Conservation (phyloP, 2,329 filamentous ascomycete species). For the Chaetomium strumarium region DNA sequence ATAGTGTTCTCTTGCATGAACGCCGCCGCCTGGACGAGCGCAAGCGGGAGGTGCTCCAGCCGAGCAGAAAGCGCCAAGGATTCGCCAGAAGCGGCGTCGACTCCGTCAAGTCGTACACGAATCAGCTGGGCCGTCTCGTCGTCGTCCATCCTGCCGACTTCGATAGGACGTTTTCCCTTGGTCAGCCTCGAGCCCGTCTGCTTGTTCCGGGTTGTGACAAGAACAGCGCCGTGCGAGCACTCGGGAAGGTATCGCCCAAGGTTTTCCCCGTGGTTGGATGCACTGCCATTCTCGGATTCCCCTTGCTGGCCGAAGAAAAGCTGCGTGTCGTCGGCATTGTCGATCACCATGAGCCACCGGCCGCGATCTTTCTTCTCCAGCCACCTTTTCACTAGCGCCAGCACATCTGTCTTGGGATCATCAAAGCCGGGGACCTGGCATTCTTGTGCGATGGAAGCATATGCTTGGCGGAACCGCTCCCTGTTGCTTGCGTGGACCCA, state of each 20-base stretch:
- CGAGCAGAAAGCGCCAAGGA: not conserved
- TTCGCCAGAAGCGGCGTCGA: not conserved
- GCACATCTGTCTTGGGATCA: constrained; percentile 22
- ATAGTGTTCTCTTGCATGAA: constrained; percentile 31
- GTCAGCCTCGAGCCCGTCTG: not conserved
- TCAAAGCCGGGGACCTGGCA: constrained; percentile 24
- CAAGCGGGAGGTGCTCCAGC: constrained; percentile 29
- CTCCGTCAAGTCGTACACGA: not conserved
- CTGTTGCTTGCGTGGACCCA: constrained; percentile 32
- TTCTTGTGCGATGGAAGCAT: constrained; percentile 24
- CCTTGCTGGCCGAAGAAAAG: not conserved
- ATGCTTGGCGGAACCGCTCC: constrained; percentile 28
- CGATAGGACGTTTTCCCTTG: not conserved
- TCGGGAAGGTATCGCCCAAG: not conserved
- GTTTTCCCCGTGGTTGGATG: no score
- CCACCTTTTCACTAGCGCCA: constrained; percentile 27
- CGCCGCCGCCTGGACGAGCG: constrained; percentile 31
- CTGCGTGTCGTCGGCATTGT: constrained; percentile 15
- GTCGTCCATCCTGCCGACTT: not conserved
- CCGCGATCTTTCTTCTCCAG: constrained; percentile 21
- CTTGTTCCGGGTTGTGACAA: not conserved
- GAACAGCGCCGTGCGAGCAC: not conserved
- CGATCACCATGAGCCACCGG: constrained; percentile 19
- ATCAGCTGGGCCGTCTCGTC: not conserved
- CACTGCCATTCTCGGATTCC: no score